Evolutionary conservation across 2,329 filamentous ascomycete species (phyloP).

Genomic region (Botryosphaeria dothidea): DNA sequence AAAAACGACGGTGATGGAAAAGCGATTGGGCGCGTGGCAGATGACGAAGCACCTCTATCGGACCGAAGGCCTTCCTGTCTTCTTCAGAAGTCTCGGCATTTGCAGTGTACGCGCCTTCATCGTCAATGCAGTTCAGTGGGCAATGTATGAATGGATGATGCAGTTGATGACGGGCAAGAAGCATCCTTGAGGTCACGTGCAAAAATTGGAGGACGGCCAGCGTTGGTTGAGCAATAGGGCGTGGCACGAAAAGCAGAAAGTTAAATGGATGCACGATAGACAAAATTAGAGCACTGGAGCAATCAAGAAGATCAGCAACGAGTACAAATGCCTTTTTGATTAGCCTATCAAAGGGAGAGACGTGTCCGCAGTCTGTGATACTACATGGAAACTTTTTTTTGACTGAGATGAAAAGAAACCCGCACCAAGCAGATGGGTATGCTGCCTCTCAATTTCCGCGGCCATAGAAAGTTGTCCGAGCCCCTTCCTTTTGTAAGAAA

Average conservation of each 20-base stretch:
- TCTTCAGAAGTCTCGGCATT: slow-evolving; percentile 78
- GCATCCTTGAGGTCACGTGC: background rate
- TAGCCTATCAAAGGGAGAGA: slow-evolving; percentile 13
- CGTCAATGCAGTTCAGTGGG: slow-evolving; percentile 93
- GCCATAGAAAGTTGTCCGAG: slow-evolving; percentile 1
- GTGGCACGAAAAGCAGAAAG: no score
- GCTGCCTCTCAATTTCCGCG: slow-evolving; percentile 15
- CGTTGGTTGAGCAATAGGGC: no score
- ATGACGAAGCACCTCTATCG: slow-evolving; percentile 68
- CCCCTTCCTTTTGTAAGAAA: slow-evolving; percentile 2
- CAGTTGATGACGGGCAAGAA: slow-evolving; percentile 20
- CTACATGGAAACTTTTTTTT: slow-evolving; percentile 15
- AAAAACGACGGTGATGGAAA: slow-evolving; percentile 17
- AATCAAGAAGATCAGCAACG: background rate
- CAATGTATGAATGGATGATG: slow-evolving; percentile 89
- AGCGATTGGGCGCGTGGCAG: slow-evolving; percentile 57
- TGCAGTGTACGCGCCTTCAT: slow-evolving; percentile 87
- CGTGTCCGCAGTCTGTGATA: slow-evolving; percentile 15
- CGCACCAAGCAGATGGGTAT: slow-evolving; percentile 18
- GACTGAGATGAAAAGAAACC: background rate
- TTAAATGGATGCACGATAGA: background rate
- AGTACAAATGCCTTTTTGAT: slow-evolving; percentile 15
- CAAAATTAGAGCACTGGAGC: background rate
- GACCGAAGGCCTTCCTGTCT: slow-evolving; percentile 70
- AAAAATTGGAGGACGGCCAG: no score